phyloP scores from a whole-genome alignment of 2,329 filamentous ascomycete species.

The Cercospora sojina region DNA sequence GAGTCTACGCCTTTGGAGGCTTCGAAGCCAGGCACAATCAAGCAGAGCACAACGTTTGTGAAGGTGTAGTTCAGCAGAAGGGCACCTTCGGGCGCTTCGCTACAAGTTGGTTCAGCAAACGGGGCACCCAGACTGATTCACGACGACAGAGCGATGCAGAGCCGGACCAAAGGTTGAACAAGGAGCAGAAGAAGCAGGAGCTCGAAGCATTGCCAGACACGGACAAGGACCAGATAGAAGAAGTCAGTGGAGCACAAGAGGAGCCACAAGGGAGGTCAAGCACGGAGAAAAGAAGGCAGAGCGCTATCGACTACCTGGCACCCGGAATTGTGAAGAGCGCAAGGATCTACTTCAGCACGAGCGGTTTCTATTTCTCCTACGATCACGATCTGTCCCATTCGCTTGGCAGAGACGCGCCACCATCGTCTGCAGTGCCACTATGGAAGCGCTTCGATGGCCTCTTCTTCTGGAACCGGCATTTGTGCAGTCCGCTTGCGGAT shows the following conservation, averaged over 20 bases:
- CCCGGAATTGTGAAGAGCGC: conserved; percentile 83
- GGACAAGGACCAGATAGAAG: conserved; percentile 26
- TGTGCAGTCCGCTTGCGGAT: conserved; percentile 71
- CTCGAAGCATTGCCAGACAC: conserved; percentile 31
- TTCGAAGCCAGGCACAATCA: conserved; percentile 36
- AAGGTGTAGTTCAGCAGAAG: conserved; percentile 78
- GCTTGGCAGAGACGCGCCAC: conserved; percentile 44
- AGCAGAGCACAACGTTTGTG: conserved; percentile 65
- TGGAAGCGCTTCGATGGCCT: conserved; percentile 65
- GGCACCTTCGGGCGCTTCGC: conserved; percentile 88
- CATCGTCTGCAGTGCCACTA: conserved; percentile 57
- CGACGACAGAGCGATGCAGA: conserved; percentile 66
- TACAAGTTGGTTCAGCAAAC: conserved; percentile 84
- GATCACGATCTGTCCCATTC: conserved; percentile 85
- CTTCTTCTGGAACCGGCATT: conserved; percentile 89
- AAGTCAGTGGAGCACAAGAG: conserved; percentile 6
- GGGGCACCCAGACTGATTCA: conserved; percentile 73
- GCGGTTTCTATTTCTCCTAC: conserved; percentile 93
- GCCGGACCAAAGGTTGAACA: conserved; percentile 40
- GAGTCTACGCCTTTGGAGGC: conserved; percentile 35
- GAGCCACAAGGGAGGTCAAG: conserved; percentile 3
- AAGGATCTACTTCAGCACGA: conserved; percentile 76
- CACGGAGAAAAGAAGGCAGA: conserved; percentile 12
- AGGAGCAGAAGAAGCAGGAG: conserved; percentile 39
- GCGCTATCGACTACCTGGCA: conserved; percentile 53